Base-by-base conservation (phyloP, 2,329 filamentous ascomycete species). In the Pyrenophora seminiperda region DNA sequence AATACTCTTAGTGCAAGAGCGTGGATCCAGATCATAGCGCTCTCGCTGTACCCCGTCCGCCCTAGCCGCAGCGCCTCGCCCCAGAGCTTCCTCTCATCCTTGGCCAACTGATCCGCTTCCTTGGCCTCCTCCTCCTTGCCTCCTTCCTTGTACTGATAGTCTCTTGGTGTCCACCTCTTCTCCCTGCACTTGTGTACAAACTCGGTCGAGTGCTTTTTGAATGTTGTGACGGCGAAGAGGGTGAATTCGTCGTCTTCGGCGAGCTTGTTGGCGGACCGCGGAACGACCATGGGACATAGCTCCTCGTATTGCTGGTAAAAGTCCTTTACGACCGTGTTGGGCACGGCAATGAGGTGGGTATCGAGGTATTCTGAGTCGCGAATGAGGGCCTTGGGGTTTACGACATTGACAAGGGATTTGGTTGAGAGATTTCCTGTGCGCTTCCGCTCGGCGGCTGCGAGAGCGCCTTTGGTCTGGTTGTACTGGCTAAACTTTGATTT, bases 281-380 rank as follows among this genome's bases (percentile, higher is more conserved):
- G 94, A 2, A 99, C 93, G 1, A 97, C 91, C 90, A 96, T 96
- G 11, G 89, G 87, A 0, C 88, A 79, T 47, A 97, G 74, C 1
- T 90, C 92, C 75, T 99, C 94, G 76, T 99, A 99, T 58, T 81
- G 85, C 71, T 88, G 88, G 58, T 95, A 77, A 68, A 96, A 99
- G 31, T 97, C 93, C 72, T 95, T 96, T 65, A 88, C 86, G 48
- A 83, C 79, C 61, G 85, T 86, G 39, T 83, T 84, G 2, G 94
- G 94, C 7, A 99, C 90, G 15, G 90, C 94, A 61, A 99, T 82
- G 22, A 99, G 85, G 72, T 97, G 92, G 22, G 94, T 97, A 77
- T 97, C 91, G 63, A 99, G 86, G 76, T 96, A 97, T 76, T 99
- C 94, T 15, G 92, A 97, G 71, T 96, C 87, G 73, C 88, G 89